Evolutionary conservation across 495 filamentous ascomycete species (phyloP).

Genomic region (Hypoxylon trugodes): DNA sequence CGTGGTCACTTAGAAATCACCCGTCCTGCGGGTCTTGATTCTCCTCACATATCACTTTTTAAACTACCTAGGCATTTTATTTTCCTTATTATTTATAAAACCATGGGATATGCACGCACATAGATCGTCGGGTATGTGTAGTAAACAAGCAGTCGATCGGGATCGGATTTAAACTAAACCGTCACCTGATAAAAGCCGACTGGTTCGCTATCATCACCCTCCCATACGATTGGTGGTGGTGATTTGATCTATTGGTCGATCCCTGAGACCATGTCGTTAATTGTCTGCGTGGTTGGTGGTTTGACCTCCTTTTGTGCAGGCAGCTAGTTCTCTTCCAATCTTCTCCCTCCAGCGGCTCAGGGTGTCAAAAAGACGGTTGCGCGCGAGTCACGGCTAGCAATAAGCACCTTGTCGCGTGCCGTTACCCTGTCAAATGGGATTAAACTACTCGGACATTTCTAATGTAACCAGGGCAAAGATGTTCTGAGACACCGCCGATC

Average conservation of each 20-base stretch:
- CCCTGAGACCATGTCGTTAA: constrained; percentile 23
- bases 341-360: constrained; percentile 24
- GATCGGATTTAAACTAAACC: constrained; percentile 14
- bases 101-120: constrained; percentile 3
- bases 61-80: not conserved
- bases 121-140: no score
- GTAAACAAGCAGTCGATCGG: constrained; percentile 21
- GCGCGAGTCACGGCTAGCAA: constrained; percentile 34
- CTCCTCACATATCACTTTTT: not conserved
- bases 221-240: constrained; percentile 22
- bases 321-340: constrained; percentile 22
- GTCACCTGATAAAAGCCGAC: constrained; percentile 33
- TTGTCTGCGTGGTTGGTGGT: constrained; percentile 6
- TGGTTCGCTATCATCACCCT: constrained; percentile 23
- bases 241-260: constrained; percentile 26
- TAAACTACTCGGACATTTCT: constrained; percentile 30
- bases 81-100: not conserved
- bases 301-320: constrained; percentile 26
- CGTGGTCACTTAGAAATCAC: constrained; percentile 16
- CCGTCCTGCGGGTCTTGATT: no score
- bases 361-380: constrained; percentile 27
- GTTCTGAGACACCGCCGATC: constrained; percentile 33
- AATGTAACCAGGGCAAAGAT: constrained; percentile 15
- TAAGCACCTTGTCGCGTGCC: constrained; percentile 35
- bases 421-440: constrained; percentile 25